These are phyloP conservation scores for Pilaira anomala DNA, from an alignment of 192 early-diverging fungal genomes.

Conservation along the genomic window DNA sequence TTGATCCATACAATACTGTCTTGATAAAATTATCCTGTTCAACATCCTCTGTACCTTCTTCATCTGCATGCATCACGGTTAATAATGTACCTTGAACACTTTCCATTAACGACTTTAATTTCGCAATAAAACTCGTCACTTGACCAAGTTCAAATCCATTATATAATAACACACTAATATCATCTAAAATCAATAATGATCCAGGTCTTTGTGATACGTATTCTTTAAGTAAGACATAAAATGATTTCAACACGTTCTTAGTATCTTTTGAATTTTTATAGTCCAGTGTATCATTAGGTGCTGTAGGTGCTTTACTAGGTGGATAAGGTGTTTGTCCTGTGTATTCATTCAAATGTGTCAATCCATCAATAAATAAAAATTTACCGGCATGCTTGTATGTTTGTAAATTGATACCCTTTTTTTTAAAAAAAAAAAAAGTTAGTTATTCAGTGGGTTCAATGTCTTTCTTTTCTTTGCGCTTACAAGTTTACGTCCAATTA, in stretches of 20 bases:
- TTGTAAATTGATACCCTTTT: slow-evolving; percentile 52
- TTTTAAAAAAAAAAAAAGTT: background rate
- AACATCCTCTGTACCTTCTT: slow-evolving; percentile 40
- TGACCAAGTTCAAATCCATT: slow-evolving; percentile 41
- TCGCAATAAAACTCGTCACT: slow-evolving; percentile 40
- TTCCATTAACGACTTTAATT: slow-evolving; percentile 40
- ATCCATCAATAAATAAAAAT: slow-evolving; percentile 54
- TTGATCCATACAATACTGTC: slow-evolving; percentile 42
- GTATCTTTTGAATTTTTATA: slow-evolving; percentile 22
- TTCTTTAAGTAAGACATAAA: slow-evolving; percentile 39
- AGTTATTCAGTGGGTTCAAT: no score
- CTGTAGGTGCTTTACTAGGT: slow-evolving; percentile 25
- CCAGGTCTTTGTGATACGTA: slow-evolving; percentile 13
- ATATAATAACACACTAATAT: slow-evolving; percentile 48
- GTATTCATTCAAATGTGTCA: slow-evolving; percentile 52
- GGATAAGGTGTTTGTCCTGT: slow-evolving; percentile 30
- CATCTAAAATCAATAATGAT: slow-evolving; percentile 52
- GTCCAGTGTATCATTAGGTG: slow-evolving; percentile 23
- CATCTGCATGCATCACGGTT: slow-evolving; percentile 53
- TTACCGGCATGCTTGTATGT: slow-evolving; percentile 41
- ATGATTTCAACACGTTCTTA: slow-evolving; percentile 22
- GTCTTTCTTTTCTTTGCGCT: background rate
- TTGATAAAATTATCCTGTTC: slow-evolving; percentile 49
- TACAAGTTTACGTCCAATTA: slow-evolving; percentile 58
- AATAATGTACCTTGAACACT: slow-evolving; percentile 49